Percentiles rank a stretch among this genome's conserved stretches.
Evolutionary conservation across 768 basidiomycete genomes (phyloP).

Genomic region (Cystoderma amianthinum): DNA sequence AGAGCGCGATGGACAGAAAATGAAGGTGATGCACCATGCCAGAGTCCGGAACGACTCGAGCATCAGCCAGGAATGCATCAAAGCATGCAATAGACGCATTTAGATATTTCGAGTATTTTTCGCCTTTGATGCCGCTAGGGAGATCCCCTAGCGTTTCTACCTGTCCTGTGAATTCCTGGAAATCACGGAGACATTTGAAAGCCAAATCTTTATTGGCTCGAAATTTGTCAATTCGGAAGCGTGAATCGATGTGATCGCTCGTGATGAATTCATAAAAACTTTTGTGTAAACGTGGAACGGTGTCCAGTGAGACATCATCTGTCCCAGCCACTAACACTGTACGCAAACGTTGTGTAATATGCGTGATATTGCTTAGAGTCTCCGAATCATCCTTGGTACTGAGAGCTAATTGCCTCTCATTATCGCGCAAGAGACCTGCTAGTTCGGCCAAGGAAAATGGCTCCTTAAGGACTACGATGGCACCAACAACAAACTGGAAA

Average conservation of each 20-base stretch:
- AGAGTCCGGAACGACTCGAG: too few species aligned
- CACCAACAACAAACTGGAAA: not conserved
- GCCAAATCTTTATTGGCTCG: not conserved
- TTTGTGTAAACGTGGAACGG: not conserved
- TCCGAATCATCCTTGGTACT: not conserved
- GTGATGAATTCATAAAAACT: not conserved
- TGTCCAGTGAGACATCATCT: not conserved
- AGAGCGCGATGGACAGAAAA: too few species aligned
- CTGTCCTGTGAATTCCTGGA: too few species aligned
- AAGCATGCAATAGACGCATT: not conserved
- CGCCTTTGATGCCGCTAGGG: too few species aligned
- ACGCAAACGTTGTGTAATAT: not conserved
- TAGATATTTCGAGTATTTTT: not conserved
- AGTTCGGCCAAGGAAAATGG: not conserved
- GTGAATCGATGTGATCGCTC: not conserved
- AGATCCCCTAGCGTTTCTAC: too few species aligned
- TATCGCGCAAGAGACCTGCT: not conserved
- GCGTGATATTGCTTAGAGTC: not conserved
- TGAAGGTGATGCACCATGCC: too few species aligned
- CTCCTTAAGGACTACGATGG: too few species aligned
- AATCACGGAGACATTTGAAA: not conserved
- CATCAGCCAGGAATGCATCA: not conserved
- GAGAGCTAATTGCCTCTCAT: not conserved
- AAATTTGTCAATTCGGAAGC: not conserved
- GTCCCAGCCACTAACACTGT: not conserved